phyloP scores from a whole-genome alignment of 1,139 yeast species.

The Pichia sp. region DNA sequence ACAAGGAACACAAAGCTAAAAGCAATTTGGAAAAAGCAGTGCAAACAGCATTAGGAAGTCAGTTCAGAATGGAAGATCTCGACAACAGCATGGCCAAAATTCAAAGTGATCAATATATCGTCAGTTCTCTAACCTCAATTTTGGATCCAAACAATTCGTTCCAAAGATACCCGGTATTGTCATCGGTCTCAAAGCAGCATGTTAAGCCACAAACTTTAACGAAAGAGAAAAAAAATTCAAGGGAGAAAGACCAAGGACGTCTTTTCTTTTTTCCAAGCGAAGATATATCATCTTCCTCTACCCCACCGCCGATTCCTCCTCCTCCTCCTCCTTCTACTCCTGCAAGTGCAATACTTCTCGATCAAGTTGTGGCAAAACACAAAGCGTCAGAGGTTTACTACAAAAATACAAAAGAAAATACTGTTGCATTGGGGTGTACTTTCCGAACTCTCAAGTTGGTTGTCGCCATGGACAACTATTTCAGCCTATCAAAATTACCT shows the following conservation, averaged over 20 bases:
- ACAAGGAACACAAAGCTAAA: constrained; percentile 1
- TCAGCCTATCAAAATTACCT: neutral
- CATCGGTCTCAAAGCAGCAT: neutral
- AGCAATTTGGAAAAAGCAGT: neutral
- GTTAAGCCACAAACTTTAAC: neutral
- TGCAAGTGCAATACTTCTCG: neutral
- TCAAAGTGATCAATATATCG: neutral
- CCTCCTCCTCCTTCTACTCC: neutral
- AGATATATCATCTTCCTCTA: neutral
- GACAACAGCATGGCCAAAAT: neutral
- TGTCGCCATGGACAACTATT: constrained; percentile 3
- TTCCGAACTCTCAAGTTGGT: constrained; percentile 2
- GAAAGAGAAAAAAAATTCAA: neutral
- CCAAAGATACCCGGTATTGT: neutral
- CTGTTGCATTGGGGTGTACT: neutral
- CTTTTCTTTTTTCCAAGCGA: neutral
- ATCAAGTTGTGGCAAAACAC: neutral
- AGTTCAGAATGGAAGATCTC: neutral
- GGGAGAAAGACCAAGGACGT: neutral
- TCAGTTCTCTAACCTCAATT: neutral
- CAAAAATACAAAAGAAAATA: neutral
- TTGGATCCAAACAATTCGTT: neutral
- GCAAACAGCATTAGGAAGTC: constrained; percentile 4
- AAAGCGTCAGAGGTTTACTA: neutral
- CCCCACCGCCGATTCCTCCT: no score